Evolutionary conservation across 2,329 filamentous ascomycete species (phyloP), one percentile per base, ranked within the genome.

Genomic region (Phyllosticta citriasiana): DNA sequence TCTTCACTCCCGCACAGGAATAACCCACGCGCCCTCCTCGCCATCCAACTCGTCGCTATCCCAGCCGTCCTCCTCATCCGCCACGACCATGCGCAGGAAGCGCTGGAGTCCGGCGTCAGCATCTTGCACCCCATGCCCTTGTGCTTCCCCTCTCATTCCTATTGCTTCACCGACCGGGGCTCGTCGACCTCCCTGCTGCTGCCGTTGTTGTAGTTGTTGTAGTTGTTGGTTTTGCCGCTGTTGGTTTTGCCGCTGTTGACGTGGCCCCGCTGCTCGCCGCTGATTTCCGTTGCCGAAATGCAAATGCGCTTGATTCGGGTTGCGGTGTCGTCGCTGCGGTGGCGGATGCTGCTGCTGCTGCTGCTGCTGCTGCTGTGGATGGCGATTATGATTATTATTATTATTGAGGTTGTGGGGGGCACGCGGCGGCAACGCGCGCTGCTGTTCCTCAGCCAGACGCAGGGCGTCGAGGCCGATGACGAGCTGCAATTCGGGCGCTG

Each of bases 11-110:
- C 63, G 55, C 40, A 61, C 61, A 47, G 62, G 57, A 59, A 66
- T 66, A n/a, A 59, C 63, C 54, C 60, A 66, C 16, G 60, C 60
- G 8, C 30, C 55, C 19, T 62, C 63, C 9, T 66, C 67, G 27
- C 69, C 70, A 60, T 81, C 79, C 57, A 84, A 64, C 66, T 83
- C 82, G 67, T 84, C 82, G 64, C 80, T 83, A 64, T 84, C 80
- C 82, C 82, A 84, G 62, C 78, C 82, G 65, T 84, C 82, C 69
- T 84, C 82, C 52, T 79, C 75, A 63, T 84, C 82, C 57, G 79
- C 73, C 60, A 73, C 68, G 5, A 80, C 82, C 61, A 84, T 69
- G 52, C 79, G 74, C 40, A 84, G 65, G 64, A 84, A 84, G 27
- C 79, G 71, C 66, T 80, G 78, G 2, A 84, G 27, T 2, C 27